These are phyloP conservation scores for Pseudocercospora vitis DNA, from an alignment of 2,329 filamentous ascomycete genomes.

Conservation along the genomic window DNA sequence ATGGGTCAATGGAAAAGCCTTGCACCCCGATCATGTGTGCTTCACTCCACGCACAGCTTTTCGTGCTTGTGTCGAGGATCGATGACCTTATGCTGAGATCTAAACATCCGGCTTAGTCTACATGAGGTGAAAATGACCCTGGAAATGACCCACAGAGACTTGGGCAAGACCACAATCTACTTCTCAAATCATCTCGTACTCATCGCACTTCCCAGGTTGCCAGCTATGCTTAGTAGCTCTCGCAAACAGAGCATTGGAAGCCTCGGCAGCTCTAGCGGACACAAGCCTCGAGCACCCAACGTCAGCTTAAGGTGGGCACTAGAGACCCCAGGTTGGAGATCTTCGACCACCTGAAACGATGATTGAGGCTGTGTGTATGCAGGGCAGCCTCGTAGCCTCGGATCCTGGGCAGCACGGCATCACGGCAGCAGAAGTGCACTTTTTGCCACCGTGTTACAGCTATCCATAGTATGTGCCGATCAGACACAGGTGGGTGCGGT, in stretches of 20 bases:
- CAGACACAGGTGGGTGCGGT: background rate
- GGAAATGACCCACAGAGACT: too few species aligned
- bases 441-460: background rate
- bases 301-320: background rate
- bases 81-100: background rate
- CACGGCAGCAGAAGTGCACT: background rate
- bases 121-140: too few species aligned
- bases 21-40: background rate
- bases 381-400: conserved; percentile 1
- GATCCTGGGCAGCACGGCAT: conserved; percentile 1
- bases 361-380: background rate
- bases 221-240: too few species aligned
- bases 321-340: background rate
- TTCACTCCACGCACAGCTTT: background rate
- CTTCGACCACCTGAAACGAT: background rate
- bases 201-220: too few species aligned
- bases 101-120: background rate
- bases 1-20: background rate
- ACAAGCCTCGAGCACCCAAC: background rate
- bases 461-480: background rate
- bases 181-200: too few species aligned
- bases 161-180: background rate
- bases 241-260: background rate
- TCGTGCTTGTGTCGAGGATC: background rate
- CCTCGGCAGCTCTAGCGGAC: background rate